phyloP scores from a whole-genome alignment of 2,329 filamentous ascomycete genomes.

The Pyrenophora seminiperda region DNA sequence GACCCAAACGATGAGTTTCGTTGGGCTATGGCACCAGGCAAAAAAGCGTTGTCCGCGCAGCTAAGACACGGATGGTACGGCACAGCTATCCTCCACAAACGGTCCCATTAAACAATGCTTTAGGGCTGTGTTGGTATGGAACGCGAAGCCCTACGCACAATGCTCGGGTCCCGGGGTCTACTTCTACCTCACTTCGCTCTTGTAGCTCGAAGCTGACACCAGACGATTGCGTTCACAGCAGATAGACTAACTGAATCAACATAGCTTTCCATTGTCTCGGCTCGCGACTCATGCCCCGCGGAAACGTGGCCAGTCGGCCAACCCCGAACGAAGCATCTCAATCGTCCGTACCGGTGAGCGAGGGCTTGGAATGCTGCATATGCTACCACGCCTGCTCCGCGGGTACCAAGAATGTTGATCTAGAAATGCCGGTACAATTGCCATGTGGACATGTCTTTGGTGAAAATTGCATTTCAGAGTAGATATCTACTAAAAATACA shows the following conservation, averaged over 20 bases:
- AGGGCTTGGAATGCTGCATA: constrained; percentile 15
- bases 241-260: constrained; percentile 1
- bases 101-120: background rate
- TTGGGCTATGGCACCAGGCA: background rate
- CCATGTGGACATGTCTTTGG: constrained; percentile 25
- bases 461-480: constrained; percentile 17
- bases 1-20: background rate
- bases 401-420: constrained; percentile 1
- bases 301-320: constrained; percentile 1
- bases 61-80: constrained; percentile 1
- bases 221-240: constrained; percentile 6
- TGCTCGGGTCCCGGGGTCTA: constrained; percentile 1
- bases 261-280: background rate
- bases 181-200: constrained; percentile 6
- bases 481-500: constrained; percentile 14
- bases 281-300: constrained; percentile 1
- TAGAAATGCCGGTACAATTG: constrained; percentile 19
- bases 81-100: constrained; percentile 2
- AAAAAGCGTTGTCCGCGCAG: background rate
- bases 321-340: background rate
- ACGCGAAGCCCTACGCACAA: background rate
- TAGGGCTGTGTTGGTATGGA: background rate
- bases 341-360: constrained; percentile 9
- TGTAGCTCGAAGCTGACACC: constrained; percentile 5
- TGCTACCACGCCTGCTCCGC: constrained; percentile 18